Conservation (phyloP, 192 early-diverging fungal genomes). For the Pilobolus umbonatus region DNA sequence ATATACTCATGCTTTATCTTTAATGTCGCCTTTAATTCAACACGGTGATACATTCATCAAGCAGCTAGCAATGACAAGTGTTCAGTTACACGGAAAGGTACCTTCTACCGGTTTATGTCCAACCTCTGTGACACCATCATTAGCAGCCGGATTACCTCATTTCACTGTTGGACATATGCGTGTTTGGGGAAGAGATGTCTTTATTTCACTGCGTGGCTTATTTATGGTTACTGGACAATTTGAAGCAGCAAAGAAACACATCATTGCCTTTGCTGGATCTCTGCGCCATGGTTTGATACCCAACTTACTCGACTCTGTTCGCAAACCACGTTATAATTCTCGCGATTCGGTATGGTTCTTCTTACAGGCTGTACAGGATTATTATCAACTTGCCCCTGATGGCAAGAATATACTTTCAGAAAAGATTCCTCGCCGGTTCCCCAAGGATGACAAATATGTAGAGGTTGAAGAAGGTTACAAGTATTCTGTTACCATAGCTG, state of each 20-base stretch:
- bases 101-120: slow-evolving; percentile 82
- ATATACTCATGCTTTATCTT: slow-evolving; percentile 50
- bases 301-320: slow-evolving; percentile 86
- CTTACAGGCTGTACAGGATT: slow-evolving; percentile 84
- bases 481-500: slow-evolving; percentile 65
- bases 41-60: slow-evolving; percentile 62
- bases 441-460: slow-evolving; percentile 67
- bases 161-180: slow-evolving; percentile 92
- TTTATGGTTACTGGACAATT: slow-evolving; percentile 80
- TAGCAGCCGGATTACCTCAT: slow-evolving; percentile 95
- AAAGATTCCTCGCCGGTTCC: slow-evolving; percentile 78
- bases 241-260: slow-evolving; percentile 76
- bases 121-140: slow-evolving; percentile 43
- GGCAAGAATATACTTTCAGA: slow-evolving; percentile 69
- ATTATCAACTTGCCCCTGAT: slow-evolving; percentile 70
- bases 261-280: slow-evolving; percentile 88
- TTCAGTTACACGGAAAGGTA: slow-evolving; percentile 81
- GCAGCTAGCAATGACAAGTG: slow-evolving; percentile 70
- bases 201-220: slow-evolving; percentile 84
- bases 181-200: slow-evolving; percentile 98
- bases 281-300: slow-evolving; percentile 95
- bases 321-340: slow-evolving; percentile 88
- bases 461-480: slow-evolving; percentile 64
- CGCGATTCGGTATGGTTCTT: slow-evolving; percentile 97
- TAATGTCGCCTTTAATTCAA: slow-evolving; percentile 56